These are phyloP conservation scores for Termitomyces sp. DNA, from an alignment of 768 basidiomycete species.

Conservation along the genomic window DNA sequence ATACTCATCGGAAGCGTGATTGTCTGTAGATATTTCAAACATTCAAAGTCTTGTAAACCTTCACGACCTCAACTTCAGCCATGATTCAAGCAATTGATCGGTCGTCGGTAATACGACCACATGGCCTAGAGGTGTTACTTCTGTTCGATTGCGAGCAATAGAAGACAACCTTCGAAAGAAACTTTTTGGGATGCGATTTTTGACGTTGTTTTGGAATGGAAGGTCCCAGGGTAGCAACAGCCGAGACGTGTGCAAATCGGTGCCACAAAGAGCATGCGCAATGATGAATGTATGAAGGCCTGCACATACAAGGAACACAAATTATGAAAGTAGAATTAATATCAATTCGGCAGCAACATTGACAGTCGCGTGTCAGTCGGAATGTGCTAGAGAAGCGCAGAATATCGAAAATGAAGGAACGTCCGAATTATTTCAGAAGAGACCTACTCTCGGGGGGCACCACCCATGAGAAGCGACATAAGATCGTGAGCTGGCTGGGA, in stretches of 20 bases:
- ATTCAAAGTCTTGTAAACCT: neutral
- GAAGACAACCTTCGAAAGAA: neutral
- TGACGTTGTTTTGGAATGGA: conserved; percentile 10
- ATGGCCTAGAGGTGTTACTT: neutral
- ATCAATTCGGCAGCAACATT: conserved; percentile 1
- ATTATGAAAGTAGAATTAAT: conserved; percentile 16
- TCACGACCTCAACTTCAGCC: neutral
- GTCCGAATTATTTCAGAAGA: conserved; percentile 11
- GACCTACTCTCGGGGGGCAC: conserved; percentile 61
- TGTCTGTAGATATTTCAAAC: neutral
- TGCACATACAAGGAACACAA: conserved; percentile 14
- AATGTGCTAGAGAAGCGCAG: conserved; percentile 2
- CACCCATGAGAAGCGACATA: conserved; percentile 83
- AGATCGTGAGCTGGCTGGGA: conserved; percentile 67
- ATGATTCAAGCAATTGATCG: neutral
- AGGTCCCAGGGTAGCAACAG: conserved; percentile 10
- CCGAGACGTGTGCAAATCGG: conserved; percentile 10
- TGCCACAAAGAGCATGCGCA: conserved; percentile 11
- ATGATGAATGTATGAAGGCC: conserved; percentile 19
- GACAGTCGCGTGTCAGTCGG: conserved; percentile 6
- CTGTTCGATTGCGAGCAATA: neutral
- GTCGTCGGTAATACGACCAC: neutral
- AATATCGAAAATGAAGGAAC: conserved; percentile 12
- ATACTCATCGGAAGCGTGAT: too few species aligned
- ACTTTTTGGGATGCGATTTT: neutral